Evolutionary conservation across 768 basidiomycete species (phyloP), one percentile per base, ranked within the genome.

Genomic region (Mycena epipterygia): DNA sequence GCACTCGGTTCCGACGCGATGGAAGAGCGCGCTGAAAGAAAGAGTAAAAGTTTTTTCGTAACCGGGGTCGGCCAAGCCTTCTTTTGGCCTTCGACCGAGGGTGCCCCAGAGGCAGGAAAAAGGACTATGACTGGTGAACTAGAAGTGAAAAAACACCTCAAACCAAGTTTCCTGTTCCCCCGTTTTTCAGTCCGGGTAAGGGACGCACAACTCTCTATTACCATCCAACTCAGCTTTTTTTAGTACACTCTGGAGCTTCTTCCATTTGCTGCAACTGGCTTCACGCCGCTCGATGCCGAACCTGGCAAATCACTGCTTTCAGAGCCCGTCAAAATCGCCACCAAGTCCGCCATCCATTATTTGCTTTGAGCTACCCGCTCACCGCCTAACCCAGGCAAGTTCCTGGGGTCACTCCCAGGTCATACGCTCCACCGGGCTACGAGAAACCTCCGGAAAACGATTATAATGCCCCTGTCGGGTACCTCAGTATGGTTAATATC

Each of bases 361-460:
- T 25, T 19, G 19, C 16, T 63, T 13, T 19, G 4, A 11, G 5
- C 49, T 17, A 9, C n/a, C 16, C 12, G 9, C 44, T 37, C 9
- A 16, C 32, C 21, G 39, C 33, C 66, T 13, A 42, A 51, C 58
- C 77, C 62, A 79, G 81, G 57, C 82, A 83, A 30, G 74, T 83
- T 6, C 77, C 79, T 19, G 87, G 87, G 12, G 63, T 86, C 46
- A 61, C 73, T 1, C 79, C 83, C 19, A 79, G 80, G 37, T 87
- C 88, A 29, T 85, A 84, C 71, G 85, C 86, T 6, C 90, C 89
- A 3, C 88, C 88, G 13, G 87, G 86, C 25, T 90, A 89, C 64
- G 80, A 81, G 53, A 79, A 81, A 46, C 78, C 82, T 17, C 76
- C 82, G 55, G 81, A 78, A 41, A 82, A 80, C 25, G 84, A 91